phyloP scores from a whole-genome alignment of 805 yeast genomes.

The Candida taoyuanica region DNA sequence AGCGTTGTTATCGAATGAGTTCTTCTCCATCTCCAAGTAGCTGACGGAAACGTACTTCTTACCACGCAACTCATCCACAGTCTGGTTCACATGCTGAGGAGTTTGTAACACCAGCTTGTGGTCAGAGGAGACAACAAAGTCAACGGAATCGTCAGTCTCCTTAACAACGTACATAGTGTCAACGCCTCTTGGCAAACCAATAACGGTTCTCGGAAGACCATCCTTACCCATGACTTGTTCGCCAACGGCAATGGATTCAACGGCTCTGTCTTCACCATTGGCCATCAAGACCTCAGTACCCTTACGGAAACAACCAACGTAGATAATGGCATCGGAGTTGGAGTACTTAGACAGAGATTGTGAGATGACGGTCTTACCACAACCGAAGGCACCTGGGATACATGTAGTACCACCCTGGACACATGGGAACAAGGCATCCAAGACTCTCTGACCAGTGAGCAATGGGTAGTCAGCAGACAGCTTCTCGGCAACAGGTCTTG shows the following conservation, averaged over 20 bases:
- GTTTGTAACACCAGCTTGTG: slow-evolving; percentile 35
- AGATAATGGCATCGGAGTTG: slow-evolving; percentile 93
- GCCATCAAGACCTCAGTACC: slow-evolving; percentile 42
- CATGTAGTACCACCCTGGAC: slow-evolving; percentile 99
- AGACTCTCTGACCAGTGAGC: slow-evolving; percentile 97
- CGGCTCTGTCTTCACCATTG: slow-evolving; percentile 33
- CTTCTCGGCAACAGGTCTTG: slow-evolving; percentile 97
- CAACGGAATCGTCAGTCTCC: slow-evolving; percentile 21
- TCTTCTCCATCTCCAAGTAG: no score
- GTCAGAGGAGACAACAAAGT: slow-evolving; percentile 11
- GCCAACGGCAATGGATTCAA: slow-evolving; percentile 35
- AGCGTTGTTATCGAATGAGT: not conserved
- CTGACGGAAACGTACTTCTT: not conserved
- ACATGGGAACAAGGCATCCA: slow-evolving; percentile 96
- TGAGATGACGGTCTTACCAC: slow-evolving; percentile 98
- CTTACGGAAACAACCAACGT: slow-evolving; percentile 64
- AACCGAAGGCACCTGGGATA: slow-evolving; percentile 99
- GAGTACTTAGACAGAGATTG: slow-evolving; percentile 96
- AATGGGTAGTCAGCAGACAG: slow-evolving; percentile 91
- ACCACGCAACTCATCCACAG: not conserved
- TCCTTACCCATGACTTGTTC: slow-evolving; percentile 41
- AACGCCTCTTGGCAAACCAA: slow-evolving; percentile 38
- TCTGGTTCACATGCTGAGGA: not conserved
- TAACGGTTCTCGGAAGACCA: slow-evolving; percentile 37
- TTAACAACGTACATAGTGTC: slow-evolving; percentile 38